These are phyloP conservation scores for Apiospora aurea DNA, from an alignment of 2,329 filamentous ascomycete species.

Conservation along the genomic window DNA sequence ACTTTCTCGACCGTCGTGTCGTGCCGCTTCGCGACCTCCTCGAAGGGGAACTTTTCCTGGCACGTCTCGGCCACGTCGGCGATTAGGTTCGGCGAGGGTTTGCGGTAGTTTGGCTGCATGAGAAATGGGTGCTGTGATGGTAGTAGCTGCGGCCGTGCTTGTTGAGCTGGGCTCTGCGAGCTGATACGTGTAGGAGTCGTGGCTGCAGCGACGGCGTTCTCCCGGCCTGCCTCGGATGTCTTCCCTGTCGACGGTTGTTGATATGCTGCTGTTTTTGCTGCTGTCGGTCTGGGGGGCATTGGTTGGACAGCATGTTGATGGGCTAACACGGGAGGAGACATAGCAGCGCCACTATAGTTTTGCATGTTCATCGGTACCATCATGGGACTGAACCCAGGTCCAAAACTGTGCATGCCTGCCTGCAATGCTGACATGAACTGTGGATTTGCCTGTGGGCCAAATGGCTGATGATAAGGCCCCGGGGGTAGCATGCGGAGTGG, in stretches of 20 bases:
- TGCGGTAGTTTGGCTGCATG: conserved; percentile 42
- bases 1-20: conserved; percentile 51
- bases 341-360: conserved; percentile 31
- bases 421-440: conserved; percentile 37
- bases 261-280: not conserved
- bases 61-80: conserved; percentile 58
- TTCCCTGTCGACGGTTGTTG: not conserved
- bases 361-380: conserved; percentile 38
- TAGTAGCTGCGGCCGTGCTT: not conserved
- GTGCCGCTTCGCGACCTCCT: conserved; percentile 53
- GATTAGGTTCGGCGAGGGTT: conserved; percentile 48
- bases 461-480: conserved; percentile 26
- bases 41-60: conserved; percentile 54
- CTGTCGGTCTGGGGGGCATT: not conserved
- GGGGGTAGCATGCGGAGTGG: conserved; percentile 26
- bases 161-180: not conserved
- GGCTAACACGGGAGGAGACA: conserved; percentile 20
- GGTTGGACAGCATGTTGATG: not conserved
- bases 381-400: conserved; percentile 34
- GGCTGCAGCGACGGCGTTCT: not conserved
- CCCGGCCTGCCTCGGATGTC: not conserved
- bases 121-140: conserved; percentile 32
- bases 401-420: conserved; percentile 33
- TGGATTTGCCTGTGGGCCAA: conserved; percentile 36
- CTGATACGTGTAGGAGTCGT: not conserved